Conservation (phyloP, 2,329 filamentous ascomycete species). For the Nemania bipapillata region DNA sequence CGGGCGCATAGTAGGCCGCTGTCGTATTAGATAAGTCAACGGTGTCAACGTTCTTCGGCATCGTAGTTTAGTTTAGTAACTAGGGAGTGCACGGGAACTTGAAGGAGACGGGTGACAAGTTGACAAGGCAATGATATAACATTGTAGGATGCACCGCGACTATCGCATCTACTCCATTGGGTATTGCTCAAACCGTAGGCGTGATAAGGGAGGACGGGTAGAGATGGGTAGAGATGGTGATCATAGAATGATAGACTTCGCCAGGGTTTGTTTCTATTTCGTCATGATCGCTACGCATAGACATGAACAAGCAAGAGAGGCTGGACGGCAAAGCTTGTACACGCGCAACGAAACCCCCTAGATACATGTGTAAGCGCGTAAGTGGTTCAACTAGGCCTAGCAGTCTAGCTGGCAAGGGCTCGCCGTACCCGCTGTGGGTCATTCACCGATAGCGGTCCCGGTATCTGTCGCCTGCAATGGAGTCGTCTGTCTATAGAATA, state of each 20-base stretch:
- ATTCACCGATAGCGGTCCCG: constrained; percentile 60
- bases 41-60: neutral
- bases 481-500: neutral
- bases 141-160: neutral
- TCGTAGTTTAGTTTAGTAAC: neutral
- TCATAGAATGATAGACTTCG: neutral
- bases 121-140: neutral
- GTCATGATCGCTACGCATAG: neutral
- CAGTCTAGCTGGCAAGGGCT: neutral
- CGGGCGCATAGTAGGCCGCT: constrained; percentile 41
- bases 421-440: neutral
- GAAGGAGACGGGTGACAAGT: neutral
- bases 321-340: neutral
- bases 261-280: neutral
- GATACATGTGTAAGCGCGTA: neutral
- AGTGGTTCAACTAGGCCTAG: neutral
- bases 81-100: neutral
- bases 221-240: neutral
- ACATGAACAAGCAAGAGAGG: no score
- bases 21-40: constrained; percentile 33
- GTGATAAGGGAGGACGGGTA: neutral
- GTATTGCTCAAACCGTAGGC: neutral
- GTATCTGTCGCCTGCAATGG: neutral
- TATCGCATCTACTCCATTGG: neutral
- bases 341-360: neutral